Evolutionary conservation across 805 yeast species (phyloP).

Genomic region (Brettanomyces custersianus): DNA sequence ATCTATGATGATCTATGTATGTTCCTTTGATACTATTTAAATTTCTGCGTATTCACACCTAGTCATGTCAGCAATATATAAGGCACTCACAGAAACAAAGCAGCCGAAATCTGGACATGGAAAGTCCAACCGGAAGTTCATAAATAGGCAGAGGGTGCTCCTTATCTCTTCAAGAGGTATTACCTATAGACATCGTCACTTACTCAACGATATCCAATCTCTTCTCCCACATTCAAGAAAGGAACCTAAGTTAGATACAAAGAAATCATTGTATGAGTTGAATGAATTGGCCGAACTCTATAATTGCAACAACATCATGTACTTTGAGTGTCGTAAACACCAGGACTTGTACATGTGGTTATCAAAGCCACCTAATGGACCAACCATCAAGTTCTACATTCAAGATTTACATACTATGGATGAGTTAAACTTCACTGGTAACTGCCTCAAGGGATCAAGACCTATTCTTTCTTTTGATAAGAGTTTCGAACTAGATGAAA

Average conservation of each 20-base stretch:
- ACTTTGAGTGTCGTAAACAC: conserved; percentile 94
- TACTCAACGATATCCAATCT: conserved; percentile 69
- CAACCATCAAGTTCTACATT: conserved; percentile 86
- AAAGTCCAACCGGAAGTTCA: conserved; percentile 43
- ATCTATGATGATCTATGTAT: too few relatives aligned
- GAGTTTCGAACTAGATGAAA: conserved; percentile 61
- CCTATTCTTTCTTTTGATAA: conserved; percentile 87
- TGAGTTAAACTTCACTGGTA: conserved; percentile 93
- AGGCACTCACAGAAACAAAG: conserved; percentile 38
- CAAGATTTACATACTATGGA: conserved; percentile 95
- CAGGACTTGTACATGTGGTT: conserved; percentile 92
- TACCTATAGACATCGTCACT: conserved; percentile 90
- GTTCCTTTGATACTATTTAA: too few relatives aligned
- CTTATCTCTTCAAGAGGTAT: conserved; percentile 92
- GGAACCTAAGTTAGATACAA: conserved; percentile 92
- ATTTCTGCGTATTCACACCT: too few relatives aligned
- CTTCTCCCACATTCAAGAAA: conserved; percentile 91
- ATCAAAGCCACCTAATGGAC: conserved; percentile 96
- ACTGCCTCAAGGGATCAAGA: conserved; percentile 90
- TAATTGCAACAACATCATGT: conserved; percentile 92
- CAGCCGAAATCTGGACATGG: conserved; percentile 24
- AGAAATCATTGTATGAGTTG: conserved; percentile 77
- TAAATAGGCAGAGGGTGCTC: conserved; percentile 82
- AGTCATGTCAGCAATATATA: conserved; percentile 63
- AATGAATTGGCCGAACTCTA: conserved; percentile 95